Evolutionary conservation across 768 basidiomycete genomes (phyloP).

Genomic region (Russula sp.): DNA sequence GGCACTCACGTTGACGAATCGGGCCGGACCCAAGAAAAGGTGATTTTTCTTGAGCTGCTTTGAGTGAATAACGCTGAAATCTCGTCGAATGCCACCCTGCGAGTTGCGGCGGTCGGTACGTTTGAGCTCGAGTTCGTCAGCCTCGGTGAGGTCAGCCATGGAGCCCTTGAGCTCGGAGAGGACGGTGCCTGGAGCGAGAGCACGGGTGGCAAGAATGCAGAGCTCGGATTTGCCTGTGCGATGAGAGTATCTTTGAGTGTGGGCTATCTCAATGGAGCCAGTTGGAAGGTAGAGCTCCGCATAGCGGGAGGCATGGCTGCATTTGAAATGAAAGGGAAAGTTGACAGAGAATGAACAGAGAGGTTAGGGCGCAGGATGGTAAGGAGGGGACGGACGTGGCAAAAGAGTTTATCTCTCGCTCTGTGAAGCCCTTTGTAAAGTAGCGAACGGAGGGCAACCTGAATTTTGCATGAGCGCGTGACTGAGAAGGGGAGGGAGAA

Average conservation of each 20-base stretch:
- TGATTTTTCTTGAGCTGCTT: conserved; percentile 90
- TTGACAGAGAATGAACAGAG: conserved; percentile 22
- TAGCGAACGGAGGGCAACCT: conserved; percentile 72
- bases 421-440: conserved; percentile 65
- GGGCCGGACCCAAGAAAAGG: conserved; percentile 83
- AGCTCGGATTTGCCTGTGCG: conserved; percentile 84
- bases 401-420: conserved; percentile 86
- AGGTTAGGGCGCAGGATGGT: conserved; percentile 21
- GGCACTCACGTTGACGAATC: conserved; percentile 79
- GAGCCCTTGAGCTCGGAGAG: conserved; percentile 86
- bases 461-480: conserved; percentile 11
- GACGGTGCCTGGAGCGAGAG: conserved; percentile 58
- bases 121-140: conserved; percentile 82
- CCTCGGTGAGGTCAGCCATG: conserved; percentile 80
- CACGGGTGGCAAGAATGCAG: conserved; percentile 77
- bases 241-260: conserved; percentile 82
- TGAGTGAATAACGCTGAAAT: conserved; percentile 89
- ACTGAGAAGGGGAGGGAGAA: conserved; percentile 20
- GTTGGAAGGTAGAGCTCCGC: conserved; percentile 80
- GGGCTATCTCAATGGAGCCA: conserved; percentile 81
- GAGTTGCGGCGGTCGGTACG: conserved; percentile 62
- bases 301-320: conserved; percentile 81
- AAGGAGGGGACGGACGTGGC: conserved; percentile 63
- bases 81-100: conserved; percentile 61
- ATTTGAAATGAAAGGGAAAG: conserved; percentile 21